Conservation (phyloP, 257 asterid genomes). For the Craterostigma plantagineum region DNA sequence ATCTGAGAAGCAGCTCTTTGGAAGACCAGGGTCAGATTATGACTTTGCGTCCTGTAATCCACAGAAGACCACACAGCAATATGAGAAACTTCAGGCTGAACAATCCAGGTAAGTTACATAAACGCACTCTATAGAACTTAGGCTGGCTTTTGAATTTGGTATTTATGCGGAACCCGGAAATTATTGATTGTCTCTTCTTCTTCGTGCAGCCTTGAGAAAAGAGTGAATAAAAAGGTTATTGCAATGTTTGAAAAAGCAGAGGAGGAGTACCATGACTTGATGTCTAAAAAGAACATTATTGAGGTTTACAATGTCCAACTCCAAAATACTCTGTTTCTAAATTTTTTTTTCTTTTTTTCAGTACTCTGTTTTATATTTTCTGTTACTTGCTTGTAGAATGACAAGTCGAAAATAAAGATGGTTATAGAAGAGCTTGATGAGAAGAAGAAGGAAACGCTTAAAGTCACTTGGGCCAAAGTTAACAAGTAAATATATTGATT, state of each 20-base stretch:
- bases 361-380: slow-evolving; percentile 12
- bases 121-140: slow-evolving; percentile 2
- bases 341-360: not conserved
- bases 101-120: slow-evolving; percentile 61
- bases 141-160: not conserved
- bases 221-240: slow-evolving; percentile 95
- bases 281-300: slow-evolving; percentile 81
- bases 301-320: slow-evolving; percentile 39
- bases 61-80: slow-evolving; percentile 46
- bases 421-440: slow-evolving; percentile 97
- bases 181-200: slow-evolving; percentile 9
- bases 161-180: slow-evolving; percentile 7
- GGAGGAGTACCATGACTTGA: slow-evolving; percentile 85
- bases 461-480: slow-evolving; percentile 92
- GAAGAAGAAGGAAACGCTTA: slow-evolving; percentile 87
- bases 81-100: slow-evolving; percentile 63
- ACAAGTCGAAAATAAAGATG: slow-evolving; percentile 84
- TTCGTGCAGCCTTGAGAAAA: slow-evolving; percentile 73
- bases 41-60: slow-evolving; percentile 79
- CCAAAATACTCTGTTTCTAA: not conserved
- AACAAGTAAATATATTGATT: slow-evolving; percentile 32
- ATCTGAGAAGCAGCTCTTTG: slow-evolving; percentile 90
- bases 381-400: slow-evolving; percentile 39
- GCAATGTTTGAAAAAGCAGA: slow-evolving; percentile 99
- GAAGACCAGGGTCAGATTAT: slow-evolving; percentile 80